Base-by-base conservation (phyloP, 306 rosid genomes). In the Rubus parviflorus region DNA sequence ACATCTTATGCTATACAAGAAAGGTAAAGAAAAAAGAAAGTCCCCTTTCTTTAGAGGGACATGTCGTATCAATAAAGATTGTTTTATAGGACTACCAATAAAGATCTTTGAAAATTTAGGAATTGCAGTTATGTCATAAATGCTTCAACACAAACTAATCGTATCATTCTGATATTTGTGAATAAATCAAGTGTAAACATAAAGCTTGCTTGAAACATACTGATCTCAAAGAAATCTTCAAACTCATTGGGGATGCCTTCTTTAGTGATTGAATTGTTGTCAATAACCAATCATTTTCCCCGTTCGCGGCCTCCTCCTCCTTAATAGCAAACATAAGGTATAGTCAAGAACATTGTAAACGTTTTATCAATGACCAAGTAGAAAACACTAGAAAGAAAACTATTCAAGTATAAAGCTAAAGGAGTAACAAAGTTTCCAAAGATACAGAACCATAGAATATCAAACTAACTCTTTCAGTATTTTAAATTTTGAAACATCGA, bases 241-340 rank as follows among this genome's bases (percentile, higher is more conserved):
- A 92, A 79, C 96, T 86, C 73, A 85, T 91, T 11, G 98, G 98
- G 48, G 98, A 91, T 86, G 97, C 92, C 79, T 81, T 86, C 85
- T 83, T 90, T 62, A 93, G 72, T 73, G 93, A 81, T 72, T 77
- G 88, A 82, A 93, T 84, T 75, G 93, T 90, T 49, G 85, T 61
- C 40, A 86, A 72, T 76, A 89, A 79, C 98, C 97, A 95, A 58
- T 53, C 80, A 82, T 88, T 90, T 7, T 58, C 80, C 75, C 47
- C 85, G 38, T 79, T 75, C 65, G 16, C 69, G 15, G 87, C 87
- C 84, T 89, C 97, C 61, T 65, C 79, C 80, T 89, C 97, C 98
- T 90, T 77, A 46, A 81, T 56, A 80, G 69, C 54, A 77, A 61
- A 40, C 45, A 81, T 25, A 79, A 54, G 68, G 68, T 51, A 37